Percentiles rank a stretch among this genome's conserved stretches.
Evolutionary conservation across 106 monocot genomes (phyloP).

Genomic region (Chionographis japonica): DNA sequence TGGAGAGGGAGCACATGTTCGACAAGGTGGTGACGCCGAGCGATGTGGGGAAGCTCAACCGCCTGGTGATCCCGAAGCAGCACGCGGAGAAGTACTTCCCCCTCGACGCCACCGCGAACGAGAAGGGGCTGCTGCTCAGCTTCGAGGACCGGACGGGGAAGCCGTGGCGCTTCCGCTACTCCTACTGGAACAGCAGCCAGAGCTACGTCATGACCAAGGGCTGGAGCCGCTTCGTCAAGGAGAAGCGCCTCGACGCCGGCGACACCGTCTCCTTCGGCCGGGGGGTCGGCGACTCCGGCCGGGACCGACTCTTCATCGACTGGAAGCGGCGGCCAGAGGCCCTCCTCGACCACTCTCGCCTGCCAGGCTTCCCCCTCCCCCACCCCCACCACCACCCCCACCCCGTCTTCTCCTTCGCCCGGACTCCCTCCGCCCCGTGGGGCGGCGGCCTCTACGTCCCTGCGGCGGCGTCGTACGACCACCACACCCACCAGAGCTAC

Average conservation of each 20-base stretch:
- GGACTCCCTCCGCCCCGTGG: too few relatives aligned
- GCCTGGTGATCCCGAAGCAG: conserved; percentile 93
- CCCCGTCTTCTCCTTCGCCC: not conserved
- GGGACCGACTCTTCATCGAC: conserved; percentile 69
- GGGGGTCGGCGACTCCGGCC: conserved; percentile 41
- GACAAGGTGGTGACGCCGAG: conserved; percentile 92
- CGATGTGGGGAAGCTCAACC: conserved; percentile 93
- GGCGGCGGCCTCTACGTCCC: conserved; percentile 13
- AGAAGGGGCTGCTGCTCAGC: conserved; percentile 70
- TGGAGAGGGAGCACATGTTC: conserved; percentile 93
- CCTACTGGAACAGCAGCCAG: conserved; percentile 99
- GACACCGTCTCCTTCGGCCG: conserved; percentile 85
- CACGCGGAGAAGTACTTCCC: conserved; percentile 96
- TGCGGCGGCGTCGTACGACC: conserved; percentile 7
- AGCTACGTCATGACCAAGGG: conserved; percentile 99
- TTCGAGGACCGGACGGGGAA: conserved; percentile 84
- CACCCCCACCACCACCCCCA: not conserved
- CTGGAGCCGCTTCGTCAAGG: conserved; percentile 94
- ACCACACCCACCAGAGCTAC: conserved; percentile 1
- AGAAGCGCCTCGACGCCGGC: conserved; percentile 85
- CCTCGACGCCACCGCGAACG: conserved; percentile 43
- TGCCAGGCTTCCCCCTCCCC: conserved; percentile 16
- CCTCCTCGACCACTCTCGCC: conserved; percentile 3
- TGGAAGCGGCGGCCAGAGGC: conserved; percentile 64
- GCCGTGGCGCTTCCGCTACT: conserved; percentile 91